Conservation (phyloP, 805 yeast species). For the Zygoascus ofunaensis region DNA sequence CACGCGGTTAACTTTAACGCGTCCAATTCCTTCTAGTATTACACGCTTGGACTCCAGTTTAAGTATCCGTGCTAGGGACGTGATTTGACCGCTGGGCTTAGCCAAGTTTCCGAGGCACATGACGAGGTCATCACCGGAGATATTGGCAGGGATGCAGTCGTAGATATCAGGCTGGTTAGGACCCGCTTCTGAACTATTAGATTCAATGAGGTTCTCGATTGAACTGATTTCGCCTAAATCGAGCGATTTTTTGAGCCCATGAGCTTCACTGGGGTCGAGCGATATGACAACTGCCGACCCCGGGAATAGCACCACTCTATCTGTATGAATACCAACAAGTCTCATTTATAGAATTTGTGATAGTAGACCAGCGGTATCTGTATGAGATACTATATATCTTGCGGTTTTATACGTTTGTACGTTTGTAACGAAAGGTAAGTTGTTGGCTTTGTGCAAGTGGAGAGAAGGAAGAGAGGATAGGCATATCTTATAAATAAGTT, state of each 20-base stretch:
- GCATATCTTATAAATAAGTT: too few species aligned
- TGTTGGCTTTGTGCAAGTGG: too few species aligned
- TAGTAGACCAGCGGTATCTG: too few species aligned
- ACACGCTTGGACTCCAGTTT: background rate
- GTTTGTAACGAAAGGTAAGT: too few species aligned
- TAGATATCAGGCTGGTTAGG: too few species aligned
- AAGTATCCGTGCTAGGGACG: background rate
- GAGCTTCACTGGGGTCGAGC: background rate
- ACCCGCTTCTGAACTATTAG: background rate
- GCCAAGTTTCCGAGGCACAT: background rate
- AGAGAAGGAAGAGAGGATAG: too few species aligned
- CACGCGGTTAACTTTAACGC: background rate
- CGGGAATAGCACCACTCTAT: background rate
- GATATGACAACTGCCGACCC: background rate
- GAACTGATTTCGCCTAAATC: background rate
- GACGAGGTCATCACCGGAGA: background rate
- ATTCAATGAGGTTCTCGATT: background rate
- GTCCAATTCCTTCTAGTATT: constrained; percentile 2
- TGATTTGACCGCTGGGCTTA: background rate
- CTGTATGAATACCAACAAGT: background rate
- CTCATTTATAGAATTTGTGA: too few species aligned
- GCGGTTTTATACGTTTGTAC: too few species aligned
- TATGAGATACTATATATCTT: too few species aligned
- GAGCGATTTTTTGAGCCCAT: background rate
- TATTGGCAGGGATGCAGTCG: background rate